Percentiles rank a stretch among this genome's conserved stretches.
Conservation (phyloP, 345 rosid species). For the Abelmoschus esculentus region DNA sequence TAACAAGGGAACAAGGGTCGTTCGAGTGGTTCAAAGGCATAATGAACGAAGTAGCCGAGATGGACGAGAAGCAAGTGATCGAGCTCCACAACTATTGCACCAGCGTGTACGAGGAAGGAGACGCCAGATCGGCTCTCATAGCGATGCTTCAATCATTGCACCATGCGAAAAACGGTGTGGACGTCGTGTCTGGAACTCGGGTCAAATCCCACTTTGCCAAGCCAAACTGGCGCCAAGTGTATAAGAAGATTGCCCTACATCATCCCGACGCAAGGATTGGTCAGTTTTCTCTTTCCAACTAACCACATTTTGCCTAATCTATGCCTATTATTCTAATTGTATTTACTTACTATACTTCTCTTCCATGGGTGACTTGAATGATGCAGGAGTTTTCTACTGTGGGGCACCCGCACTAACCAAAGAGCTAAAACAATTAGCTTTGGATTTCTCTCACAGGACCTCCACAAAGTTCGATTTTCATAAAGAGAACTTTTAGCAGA, state of each 20-base stretch:
- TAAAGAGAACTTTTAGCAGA: conserved; percentile 65
- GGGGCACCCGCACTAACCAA: conserved; percentile 66
- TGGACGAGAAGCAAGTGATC: conserved; percentile 59
- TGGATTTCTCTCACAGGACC: conserved; percentile 69
- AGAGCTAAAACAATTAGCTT: conserved; percentile 59
- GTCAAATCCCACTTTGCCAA: conserved; percentile 84
- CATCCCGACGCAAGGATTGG: conserved; percentile 58
- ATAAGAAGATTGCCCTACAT: conserved; percentile 58
- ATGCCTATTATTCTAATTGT: not conserved
- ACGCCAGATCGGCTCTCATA: conserved; percentile 78
- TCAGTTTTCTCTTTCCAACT: conserved; percentile 23
- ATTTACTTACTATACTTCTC: not conserved
- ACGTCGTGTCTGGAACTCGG: conserved; percentile 76
- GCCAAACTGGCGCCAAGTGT: conserved; percentile 89
- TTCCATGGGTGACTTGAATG: not conserved
- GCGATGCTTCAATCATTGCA: conserved; percentile 81
- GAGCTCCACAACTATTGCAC: conserved; percentile 89
- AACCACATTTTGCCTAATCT: not conserved
- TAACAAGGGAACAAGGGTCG: conserved; percentile 86
- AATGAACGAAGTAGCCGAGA: conserved; percentile 81
- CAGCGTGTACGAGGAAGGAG: conserved; percentile 91
- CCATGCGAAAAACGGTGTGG: conserved; percentile 83
- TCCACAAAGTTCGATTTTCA: conserved; percentile 88
- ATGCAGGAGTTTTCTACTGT: conserved; percentile 89
- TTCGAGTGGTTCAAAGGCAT: conserved; percentile 95